Base-by-base conservation (phyloP, 1,284 basidiomycete genomes). In the Boletus sp. region DNA sequence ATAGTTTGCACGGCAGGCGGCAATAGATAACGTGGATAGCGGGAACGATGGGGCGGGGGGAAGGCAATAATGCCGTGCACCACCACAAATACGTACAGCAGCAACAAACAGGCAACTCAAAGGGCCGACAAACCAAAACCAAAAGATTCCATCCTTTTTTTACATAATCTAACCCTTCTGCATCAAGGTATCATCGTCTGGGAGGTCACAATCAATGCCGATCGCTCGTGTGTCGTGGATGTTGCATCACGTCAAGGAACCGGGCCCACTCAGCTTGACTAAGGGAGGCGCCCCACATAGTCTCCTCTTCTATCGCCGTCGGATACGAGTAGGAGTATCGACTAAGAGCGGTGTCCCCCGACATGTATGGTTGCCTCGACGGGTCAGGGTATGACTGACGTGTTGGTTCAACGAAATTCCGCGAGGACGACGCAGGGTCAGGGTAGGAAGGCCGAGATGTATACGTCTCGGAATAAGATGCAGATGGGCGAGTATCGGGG, bases 211-310 rank as follows among this genome's bases (percentile, higher is more conserved):
- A 46, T 60, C 51, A 65, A 39, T 58, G 63, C 52, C 64, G 63
- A 48, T 57, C 67, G 23, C 57, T 51, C 37, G 63, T 52, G 34
- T 64, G 61, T 50, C 59, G 63, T 58, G 72, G 66, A 9, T 69
- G 66, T 55, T 73, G 72, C 66, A 75, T 71, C 29, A 69, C 73
- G 51, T 74, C 68, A 52, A 76, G 60, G 54, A 78, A 76, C 50
- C 69, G 68, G 44, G 68, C 60, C 75, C 75, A 82, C 60, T 82
- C 80, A 33, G 75, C 73, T 52, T 80, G 78, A 39, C 73, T 79
- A 55, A 82, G 77, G 22, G 77, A 74, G 8, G 80, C 72, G 26
- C 80, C 80, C 80, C 80, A 82, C 69, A 81, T 78, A 5, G 67
- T 65, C 19, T 70, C 56, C 47, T 79, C 76, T 44, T 78, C 77